phyloP scores from a whole-genome alignment of 73 alveolate species.

The Symbiodinium natans region DNA sequence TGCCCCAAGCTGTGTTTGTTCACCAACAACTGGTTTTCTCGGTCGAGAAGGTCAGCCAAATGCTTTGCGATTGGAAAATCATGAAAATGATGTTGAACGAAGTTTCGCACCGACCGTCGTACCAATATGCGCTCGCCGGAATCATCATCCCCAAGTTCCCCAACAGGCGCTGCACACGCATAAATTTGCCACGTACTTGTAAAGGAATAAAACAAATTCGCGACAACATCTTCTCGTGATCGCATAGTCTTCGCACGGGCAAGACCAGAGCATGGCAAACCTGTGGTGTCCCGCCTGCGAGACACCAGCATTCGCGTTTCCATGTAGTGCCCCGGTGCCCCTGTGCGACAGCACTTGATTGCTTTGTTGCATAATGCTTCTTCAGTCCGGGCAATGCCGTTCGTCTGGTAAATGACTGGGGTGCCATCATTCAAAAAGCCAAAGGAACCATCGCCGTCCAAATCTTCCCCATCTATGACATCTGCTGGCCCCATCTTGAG shows the following conservation, averaged over 20 bases:
- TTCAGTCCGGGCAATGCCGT: slow-evolving; percentile 75
- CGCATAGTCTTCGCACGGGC: slow-evolving; percentile 44
- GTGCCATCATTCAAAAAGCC: slow-evolving; percentile 72
- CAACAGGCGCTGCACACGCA: slow-evolving; percentile 64
- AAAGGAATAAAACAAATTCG: slow-evolving; percentile 50
- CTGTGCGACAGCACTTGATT: slow-evolving; percentile 52
- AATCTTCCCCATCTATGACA: neutral
- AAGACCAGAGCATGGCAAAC: slow-evolving; percentile 21
- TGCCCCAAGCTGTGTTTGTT: slow-evolving; percentile 32
- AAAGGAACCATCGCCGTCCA: slow-evolving; percentile 52
- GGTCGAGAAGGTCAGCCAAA: slow-evolving; percentile 79
- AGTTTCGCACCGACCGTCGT: slow-evolving; percentile 65
- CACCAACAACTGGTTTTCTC: slow-evolving; percentile 53
- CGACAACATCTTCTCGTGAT: slow-evolving; percentile 8
- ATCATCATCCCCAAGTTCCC: slow-evolving; percentile 93
- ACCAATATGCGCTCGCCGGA: slow-evolving; percentile 83
- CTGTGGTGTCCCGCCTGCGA: slow-evolving; percentile 23
- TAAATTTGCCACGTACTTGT: slow-evolving; percentile 87
- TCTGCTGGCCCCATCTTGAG: slow-evolving; percentile 45
- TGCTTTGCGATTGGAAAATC: slow-evolving; percentile 90
- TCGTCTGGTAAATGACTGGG: slow-evolving; percentile 53
- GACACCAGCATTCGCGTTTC: slow-evolving; percentile 87
- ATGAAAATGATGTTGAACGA: slow-evolving; percentile 75
- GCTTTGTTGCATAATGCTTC: slow-evolving; percentile 17
- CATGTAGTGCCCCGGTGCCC: slow-evolving; percentile 93